Conservation (phyloP, 106 monocot genomes). For the Acorus gramineus region DNA sequence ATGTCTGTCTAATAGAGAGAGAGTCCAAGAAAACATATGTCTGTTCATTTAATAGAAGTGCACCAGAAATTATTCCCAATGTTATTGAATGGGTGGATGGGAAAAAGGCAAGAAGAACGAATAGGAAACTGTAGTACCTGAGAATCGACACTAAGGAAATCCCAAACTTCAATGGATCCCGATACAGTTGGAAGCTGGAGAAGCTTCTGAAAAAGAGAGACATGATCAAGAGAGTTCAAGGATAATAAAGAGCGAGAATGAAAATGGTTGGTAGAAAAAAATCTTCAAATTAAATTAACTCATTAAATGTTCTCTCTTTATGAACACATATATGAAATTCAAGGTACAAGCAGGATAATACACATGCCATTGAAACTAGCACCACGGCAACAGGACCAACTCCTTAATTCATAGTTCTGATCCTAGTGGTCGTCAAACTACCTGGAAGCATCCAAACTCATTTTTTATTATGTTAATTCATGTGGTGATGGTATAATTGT, state of each 20-base stretch:
- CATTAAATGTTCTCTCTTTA: too few species aligned
- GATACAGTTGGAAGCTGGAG: slow-evolving; percentile 86
- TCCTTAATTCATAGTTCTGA: too few species aligned
- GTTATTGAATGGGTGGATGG: slow-evolving; percentile 1
- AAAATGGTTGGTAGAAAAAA: not conserved
- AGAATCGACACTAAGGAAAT: slow-evolving; percentile 99
- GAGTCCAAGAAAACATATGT: slow-evolving; percentile 85
- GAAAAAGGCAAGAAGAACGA: not conserved
- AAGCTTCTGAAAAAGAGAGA: slow-evolving; percentile 57
- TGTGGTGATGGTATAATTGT: too few species aligned
- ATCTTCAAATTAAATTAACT: too few species aligned
- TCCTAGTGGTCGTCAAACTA: too few species aligned
- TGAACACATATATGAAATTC: too few species aligned
- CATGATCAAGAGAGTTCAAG: not conserved
- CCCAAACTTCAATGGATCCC: slow-evolving; percentile 95
- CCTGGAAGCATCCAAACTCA: too few species aligned
- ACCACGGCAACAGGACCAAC: too few species aligned
- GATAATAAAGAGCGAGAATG: not conserved
- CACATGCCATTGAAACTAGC: too few species aligned
- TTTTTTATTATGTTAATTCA: too few species aligned
- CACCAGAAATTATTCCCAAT: slow-evolving; percentile 1
- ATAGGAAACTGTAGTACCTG: slow-evolving; percentile 43
- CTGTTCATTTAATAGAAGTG: slow-evolving; percentile 37
- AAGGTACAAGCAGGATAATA: too few species aligned
- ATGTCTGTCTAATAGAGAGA: slow-evolving; percentile 76